Evolutionary conservation across 768 basidiomycete genomes (phyloP), one percentile per base, ranked within the genome.

Genomic region (Lactifluus subvellereus): DNA sequence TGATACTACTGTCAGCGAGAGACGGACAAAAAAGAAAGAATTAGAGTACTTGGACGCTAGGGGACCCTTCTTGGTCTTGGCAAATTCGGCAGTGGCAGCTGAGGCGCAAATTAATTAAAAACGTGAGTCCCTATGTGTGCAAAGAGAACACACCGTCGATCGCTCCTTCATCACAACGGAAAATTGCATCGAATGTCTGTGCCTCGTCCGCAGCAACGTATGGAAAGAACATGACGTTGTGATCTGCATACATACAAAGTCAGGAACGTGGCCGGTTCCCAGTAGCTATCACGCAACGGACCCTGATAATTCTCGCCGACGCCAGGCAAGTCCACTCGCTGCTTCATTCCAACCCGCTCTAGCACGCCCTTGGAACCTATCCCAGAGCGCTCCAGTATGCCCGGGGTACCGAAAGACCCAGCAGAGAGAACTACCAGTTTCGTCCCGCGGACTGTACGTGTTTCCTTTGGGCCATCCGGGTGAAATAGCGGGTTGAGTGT

Each of bases 1-100:
- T 72, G 53, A 30, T 20, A 2, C 22, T 0, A 7, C 10, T 3
- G 16, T 57, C 27, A 57, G 32, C 9, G 4, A 42, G 4, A 30
- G 30, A 8, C 7, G 10, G 1, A 62, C 4, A 27, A 11, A 11
- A 42, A 14, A 6, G 1, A 13, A 20, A 13, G 16, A 6, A 69
- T 76, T 53, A 66, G 84, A 77, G 3, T 35, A 85, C 87, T 82
- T 87, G 65, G 80, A 77, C 1, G 83, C 76, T 67, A 87, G 74
- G 47, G 80, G 68, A 2, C 84, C 84, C 37, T 69, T 75, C 0
- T 81, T 83, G 0, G 71, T 69, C 18, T 68, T 66, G 9, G 69
- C 60, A 72, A 74, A 81, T 47, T 77, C 71, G 20, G 57, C 64
- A 35, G 67, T 67, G 69, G 74, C 74, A 57, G 73, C 77, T 79